Percentiles rank a stretch among this genome's conserved stretches.
Conservation (phyloP, 352 stramenopile species). For the Phytophthora lateralis region DNA sequence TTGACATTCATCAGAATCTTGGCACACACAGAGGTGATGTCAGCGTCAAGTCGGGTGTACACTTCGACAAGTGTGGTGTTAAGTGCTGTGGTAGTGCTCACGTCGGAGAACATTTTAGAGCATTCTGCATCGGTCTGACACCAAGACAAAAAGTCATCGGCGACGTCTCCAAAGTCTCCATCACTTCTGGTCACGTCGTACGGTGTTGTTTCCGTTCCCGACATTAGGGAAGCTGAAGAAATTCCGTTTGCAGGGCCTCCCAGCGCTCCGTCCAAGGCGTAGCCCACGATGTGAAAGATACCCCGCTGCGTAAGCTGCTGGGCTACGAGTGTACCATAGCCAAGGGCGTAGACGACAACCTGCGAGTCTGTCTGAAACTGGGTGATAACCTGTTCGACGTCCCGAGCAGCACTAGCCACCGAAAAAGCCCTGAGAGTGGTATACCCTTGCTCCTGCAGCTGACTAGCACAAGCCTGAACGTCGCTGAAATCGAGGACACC, state of each 20-base stretch:
- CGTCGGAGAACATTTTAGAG: constrained; percentile 40
- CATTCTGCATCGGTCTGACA: constrained; percentile 57
- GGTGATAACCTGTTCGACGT: constrained; percentile 64
- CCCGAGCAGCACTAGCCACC: constrained; percentile 62
- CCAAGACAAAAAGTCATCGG: constrained; percentile 46
- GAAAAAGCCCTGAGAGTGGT: constrained; percentile 59
- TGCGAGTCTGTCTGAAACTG: constrained; percentile 47
- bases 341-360: constrained; percentile 66
- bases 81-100: constrained; percentile 33
- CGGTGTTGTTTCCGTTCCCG: neutral
- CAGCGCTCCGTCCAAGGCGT: constrained; percentile 61
- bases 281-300: constrained; percentile 54
- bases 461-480: constrained; percentile 16
- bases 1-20: constrained; percentile 24
- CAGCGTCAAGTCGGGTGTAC: constrained; percentile 46
- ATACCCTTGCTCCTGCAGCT: constrained; percentile 23
- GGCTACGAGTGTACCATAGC: constrained; percentile 68
- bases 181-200: constrained; percentile 43
- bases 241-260: constrained; percentile 13
- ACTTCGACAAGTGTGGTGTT: constrained; percentile 39
- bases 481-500: constrained; percentile 18
- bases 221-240: neutral
- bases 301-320: constrained; percentile 68
- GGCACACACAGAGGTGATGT: constrained; percentile 33
- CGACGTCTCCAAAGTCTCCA: constrained; percentile 50